phyloP scores from a whole-genome alignment of 257 asterid species.

The Apocynum venetum region DNA sequence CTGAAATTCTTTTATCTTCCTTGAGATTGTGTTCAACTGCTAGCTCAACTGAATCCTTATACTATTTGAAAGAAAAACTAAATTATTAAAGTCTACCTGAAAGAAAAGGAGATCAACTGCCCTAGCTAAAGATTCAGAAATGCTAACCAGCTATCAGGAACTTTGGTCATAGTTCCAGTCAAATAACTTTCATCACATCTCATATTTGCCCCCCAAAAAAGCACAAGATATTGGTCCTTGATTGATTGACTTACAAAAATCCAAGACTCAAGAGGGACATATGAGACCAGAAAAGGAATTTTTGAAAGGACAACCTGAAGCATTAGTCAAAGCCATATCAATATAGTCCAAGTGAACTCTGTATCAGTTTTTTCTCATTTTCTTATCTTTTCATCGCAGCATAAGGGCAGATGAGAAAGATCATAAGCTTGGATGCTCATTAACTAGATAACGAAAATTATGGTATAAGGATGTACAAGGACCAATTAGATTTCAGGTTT shows the following conservation, averaged over 20 bases:
- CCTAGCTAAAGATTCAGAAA: neutral
- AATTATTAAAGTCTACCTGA: neutral
- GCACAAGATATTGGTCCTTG: too few species aligned
- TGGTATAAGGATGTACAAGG: neutral
- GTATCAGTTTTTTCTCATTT: neutral
- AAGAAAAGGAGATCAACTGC: neutral
- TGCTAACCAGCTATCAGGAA: neutral
- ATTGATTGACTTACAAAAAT: too few species aligned
- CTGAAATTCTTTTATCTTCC: neutral
- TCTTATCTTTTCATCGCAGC: neutral
- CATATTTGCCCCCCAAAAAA: neutral
- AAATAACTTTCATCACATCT: neutral
- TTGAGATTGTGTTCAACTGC: neutral
- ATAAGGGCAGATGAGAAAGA: neutral
- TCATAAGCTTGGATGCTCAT: neutral
- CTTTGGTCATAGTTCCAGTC: neutral
- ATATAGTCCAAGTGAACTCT: neutral
- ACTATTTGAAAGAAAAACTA: neutral
- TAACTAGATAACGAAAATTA: neutral
- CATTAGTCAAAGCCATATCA: neutral
- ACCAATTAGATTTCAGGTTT: neutral
- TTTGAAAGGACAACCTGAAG: neutral
- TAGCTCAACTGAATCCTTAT: neutral
- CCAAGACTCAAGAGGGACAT: too few species aligned
- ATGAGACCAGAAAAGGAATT: too few species aligned